Evolutionary conservation across 345 rosid genomes (phyloP).

Genomic region (Erysimum cheiranthoides): DNA sequence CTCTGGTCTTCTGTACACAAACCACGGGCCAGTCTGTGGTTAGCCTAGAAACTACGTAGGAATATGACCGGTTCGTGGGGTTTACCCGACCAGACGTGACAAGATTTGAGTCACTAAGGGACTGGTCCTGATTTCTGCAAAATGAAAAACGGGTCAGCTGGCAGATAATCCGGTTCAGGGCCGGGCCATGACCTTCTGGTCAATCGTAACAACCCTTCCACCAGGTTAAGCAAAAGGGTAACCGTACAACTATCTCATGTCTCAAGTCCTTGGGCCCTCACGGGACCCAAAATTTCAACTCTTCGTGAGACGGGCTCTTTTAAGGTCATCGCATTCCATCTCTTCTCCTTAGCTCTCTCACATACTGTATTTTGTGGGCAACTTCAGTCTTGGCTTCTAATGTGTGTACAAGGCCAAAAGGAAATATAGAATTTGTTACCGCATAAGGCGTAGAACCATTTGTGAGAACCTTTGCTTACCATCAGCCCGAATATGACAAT

Average conservation of each 20-base stretch:
- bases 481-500: neutral
- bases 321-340: neutral
- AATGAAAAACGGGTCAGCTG: neutral
- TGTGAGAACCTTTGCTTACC: constrained; percentile 5
- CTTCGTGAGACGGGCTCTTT: neutral
- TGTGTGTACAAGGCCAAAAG: neutral
- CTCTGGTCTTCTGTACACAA: neutral
- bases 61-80: neutral
- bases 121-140: neutral
- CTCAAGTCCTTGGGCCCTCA: neutral
- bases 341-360: neutral
- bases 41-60: neutral
- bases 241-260: neutral
- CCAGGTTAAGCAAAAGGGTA: neutral
- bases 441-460: neutral
- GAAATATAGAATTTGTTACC: neutral
- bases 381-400: neutral
- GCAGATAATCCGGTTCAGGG: neutral
- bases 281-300: neutral
- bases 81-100: neutral
- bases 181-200: neutral
- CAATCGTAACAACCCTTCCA: neutral
- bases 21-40: neutral
- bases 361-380: neutral
- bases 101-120: neutral